Evolutionary conservation across 2,329 filamentous ascomycete genomes (phyloP), one percentile per base, ranked within the genome.

Genomic region (Colletotrichum phormii): DNA sequence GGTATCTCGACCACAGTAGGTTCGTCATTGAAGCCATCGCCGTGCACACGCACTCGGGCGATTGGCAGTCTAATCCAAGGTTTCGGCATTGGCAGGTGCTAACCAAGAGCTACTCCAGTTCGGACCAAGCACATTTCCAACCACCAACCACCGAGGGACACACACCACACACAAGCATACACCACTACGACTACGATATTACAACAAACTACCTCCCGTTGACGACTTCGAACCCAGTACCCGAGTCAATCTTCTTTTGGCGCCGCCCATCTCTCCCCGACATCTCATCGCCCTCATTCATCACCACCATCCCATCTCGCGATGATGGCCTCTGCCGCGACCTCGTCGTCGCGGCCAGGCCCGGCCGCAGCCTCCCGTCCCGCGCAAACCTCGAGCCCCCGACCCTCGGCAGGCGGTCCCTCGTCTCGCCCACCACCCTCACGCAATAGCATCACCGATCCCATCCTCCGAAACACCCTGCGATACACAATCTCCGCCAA

Each of bases 401-500:
- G 70, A 29, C 64, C 73, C 5, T 46, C 72, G 42, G 63, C 35
- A 49, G 24, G 58, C 63, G 64, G 64, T 49, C 64, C 72, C 5
- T 74, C 72, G 4, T 54, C 59, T 49, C 26, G 64, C n/a, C 72
- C 72, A 15, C 54, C 65, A 7, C 46, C 69, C 12, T 68, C 73
- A 26, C 58, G 69, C 63, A 73, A 71, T 15, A 64, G 81, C 4
- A 77, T 76, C 35, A 71, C 76, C 51, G 93, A 96, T 76, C 93
- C 94, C 5, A 88, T 97, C 75, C 88, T 97, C 69, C 94, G 94
- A 82, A 97, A 97, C 82, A 92, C 94, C 55, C 87, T 98, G 72
- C 92, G 95, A 76, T 95, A 98, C 83, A 97, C 94, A 71, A 95
- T 95, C 80, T 93, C 91, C 7, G 91, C 94, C 54, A 91, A 92